Conservation (phyloP, 2,329 filamentous ascomycete species). For the Paracamarosporium sp. region DNA sequence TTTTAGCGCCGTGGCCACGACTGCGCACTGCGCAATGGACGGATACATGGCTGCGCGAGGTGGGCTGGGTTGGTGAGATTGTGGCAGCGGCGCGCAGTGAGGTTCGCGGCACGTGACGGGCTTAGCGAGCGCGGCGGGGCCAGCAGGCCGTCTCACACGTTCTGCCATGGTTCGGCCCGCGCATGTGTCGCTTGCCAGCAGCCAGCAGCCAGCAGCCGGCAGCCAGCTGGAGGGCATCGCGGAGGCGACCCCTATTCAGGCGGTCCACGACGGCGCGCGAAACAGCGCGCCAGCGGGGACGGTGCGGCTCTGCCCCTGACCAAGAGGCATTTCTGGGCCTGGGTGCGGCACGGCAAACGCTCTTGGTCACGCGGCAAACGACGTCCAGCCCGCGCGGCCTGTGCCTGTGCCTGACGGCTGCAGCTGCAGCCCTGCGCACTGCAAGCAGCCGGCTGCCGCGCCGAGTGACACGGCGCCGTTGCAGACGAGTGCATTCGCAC, state of each 20-base stretch:
- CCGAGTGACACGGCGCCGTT: slow-evolving; percentile 7
- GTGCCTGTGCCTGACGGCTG: too few species aligned
- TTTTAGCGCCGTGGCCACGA: slow-evolving; percentile 88
- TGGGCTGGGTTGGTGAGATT: slow-evolving; percentile 24
- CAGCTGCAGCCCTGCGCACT: slow-evolving; percentile 8
- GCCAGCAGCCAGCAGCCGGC: too few species aligned
- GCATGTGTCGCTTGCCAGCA: background rate
- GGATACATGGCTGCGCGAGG: slow-evolving; percentile 65
- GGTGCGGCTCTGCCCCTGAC: slow-evolving; percentile 3
- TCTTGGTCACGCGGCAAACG: too few species aligned
- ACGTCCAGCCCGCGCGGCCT: too few species aligned
- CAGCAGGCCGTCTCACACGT: background rate
- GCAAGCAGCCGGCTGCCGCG: slow-evolving; percentile 27
- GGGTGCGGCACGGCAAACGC: background rate
- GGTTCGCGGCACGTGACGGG: slow-evolving; percentile 25
- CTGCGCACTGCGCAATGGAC: slow-evolving; percentile 84
- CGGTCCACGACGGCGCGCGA: background rate
- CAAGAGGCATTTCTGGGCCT: background rate
- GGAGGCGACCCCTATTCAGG: too few species aligned
- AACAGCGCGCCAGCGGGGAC: background rate
- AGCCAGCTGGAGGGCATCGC: too few species aligned
- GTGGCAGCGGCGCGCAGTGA: slow-evolving; percentile 11
- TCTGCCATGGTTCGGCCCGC: background rate
- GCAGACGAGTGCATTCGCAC: slow-evolving; percentile 4
- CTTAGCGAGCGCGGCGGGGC: background rate